These are phyloP conservation scores for Kernera saxatilis DNA, from an alignment of 345 rosid species.

Conservation along the genomic window DNA sequence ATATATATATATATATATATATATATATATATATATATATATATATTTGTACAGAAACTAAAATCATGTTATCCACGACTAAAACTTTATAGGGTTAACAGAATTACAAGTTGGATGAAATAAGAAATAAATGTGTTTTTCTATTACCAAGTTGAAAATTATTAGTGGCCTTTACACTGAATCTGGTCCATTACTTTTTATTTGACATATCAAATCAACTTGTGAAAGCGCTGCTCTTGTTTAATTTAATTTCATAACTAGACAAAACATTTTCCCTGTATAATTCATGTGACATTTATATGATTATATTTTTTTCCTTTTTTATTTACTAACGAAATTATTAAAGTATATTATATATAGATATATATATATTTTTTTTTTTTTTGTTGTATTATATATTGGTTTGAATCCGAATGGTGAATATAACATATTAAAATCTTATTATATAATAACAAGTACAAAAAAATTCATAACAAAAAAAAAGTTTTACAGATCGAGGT, in stretches of 20 bases:
- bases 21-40: too few species aligned
- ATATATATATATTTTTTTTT: too few species aligned
- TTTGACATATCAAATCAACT: not conserved
- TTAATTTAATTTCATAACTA: not conserved
- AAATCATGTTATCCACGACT: slow-evolving; percentile 1
- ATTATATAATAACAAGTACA: too few species aligned
- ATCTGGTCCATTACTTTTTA: not conserved
- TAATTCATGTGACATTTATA: not conserved
- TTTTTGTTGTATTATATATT: too few species aligned
- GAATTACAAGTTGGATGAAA: not conserved
- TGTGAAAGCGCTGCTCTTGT: not conserved
- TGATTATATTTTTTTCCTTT: too few species aligned
- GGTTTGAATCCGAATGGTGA: not conserved
- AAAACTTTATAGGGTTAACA: not conserved
- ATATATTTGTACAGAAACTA: not conserved
- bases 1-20: too few species aligned
- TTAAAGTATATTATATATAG: too few species aligned
- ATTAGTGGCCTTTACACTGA: not conserved
- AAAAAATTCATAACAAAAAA: too few species aligned
- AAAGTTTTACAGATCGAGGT: too few species aligned
- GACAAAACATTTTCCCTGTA: not conserved
- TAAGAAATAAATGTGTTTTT: not conserved
- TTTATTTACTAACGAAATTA: too few species aligned
- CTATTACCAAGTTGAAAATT: not conserved
- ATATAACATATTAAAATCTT: not conserved